Percentiles rank a stretch among this genome's conserved stretches.
These are phyloP conservation scores for Ogataea allantospora DNA, from an alignment of 805 yeast species.

Conservation along the genomic window DNA sequence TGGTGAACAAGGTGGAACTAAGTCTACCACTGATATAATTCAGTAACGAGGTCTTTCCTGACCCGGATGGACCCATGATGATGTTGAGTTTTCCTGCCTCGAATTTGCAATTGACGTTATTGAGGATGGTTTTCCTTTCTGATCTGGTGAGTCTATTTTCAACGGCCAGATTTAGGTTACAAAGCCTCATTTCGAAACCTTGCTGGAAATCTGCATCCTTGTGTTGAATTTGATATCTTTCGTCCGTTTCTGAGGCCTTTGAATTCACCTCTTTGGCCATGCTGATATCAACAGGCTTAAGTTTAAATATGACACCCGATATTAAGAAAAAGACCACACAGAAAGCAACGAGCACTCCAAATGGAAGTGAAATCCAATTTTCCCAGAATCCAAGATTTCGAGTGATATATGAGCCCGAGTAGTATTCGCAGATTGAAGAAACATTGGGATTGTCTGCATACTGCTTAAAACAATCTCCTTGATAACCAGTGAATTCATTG, in stretches of 20 bases:
- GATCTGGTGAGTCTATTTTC: slow-evolving; percentile 18
- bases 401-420: slow-evolving; percentile 55
- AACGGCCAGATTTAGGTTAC: slow-evolving; percentile 26
- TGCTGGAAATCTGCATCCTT: neutral
- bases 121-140: slow-evolving; percentile 37
- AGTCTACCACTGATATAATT: slow-evolving; percentile 63
- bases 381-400: slow-evolving; percentile 56
- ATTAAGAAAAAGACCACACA: slow-evolving; percentile 49
- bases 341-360: slow-evolving; percentile 59
- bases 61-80: slow-evolving; percentile 80
- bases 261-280: slow-evolving; percentile 40
- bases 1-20: slow-evolving; percentile 30
- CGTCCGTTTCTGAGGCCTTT: slow-evolving; percentile 5
- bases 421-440: slow-evolving; percentile 43
- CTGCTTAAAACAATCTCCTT: slow-evolving; percentile 53
- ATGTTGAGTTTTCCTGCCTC: slow-evolving; percentile 60
- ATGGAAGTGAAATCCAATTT: slow-evolving; percentile 66
- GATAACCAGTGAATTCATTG: slow-evolving; percentile 61
- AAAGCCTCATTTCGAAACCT: slow-evolving; percentile 19
- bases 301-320: slow-evolving; percentile 47
- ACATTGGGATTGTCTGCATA: slow-evolving; percentile 29
- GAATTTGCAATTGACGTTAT: slow-evolving; percentile 50
- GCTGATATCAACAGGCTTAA: slow-evolving; percentile 50
- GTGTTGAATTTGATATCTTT: neutral
- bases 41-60: slow-evolving; percentile 70